Conservation (phyloP, 768 basidiomycete species). For the Leccinum rimulosum region DNA sequence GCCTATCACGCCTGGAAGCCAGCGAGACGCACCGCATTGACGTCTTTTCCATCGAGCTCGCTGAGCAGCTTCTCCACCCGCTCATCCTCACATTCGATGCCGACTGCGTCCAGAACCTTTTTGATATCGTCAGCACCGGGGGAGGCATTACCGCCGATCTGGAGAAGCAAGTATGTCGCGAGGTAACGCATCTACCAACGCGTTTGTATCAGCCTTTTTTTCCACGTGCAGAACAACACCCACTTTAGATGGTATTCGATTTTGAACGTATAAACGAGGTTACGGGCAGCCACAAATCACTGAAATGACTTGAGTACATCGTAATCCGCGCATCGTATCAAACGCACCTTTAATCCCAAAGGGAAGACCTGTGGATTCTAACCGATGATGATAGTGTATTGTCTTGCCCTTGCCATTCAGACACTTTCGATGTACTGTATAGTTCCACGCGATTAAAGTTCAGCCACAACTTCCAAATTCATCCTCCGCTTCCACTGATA, state of each 20-base stretch:
- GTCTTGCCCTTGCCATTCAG: neutral
- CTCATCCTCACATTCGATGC: slow-evolving; percentile 83
- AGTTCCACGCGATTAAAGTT: slow-evolving; percentile 50
- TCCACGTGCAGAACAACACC: slow-evolving; percentile 12
- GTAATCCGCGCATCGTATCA: neutral
- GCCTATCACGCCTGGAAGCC: neutral
- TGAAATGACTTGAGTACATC: slow-evolving; percentile 30
- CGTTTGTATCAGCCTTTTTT: neutral
- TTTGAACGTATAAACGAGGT: slow-evolving; percentile 32
- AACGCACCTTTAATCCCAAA: slow-evolving; percentile 74
- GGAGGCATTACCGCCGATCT: slow-evolving; percentile 85
- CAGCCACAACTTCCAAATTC: slow-evolving; percentile 43
- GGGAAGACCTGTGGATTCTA: slow-evolving; percentile 96
- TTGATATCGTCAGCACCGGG: slow-evolving; percentile 87
- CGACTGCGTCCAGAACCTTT: slow-evolving; percentile 80
- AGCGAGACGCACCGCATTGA: slow-evolving; percentile 62
- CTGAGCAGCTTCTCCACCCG: slow-evolving; percentile 80
- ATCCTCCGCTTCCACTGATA: slow-evolving; percentile 21
- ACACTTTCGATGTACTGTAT: slow-evolving; percentile 46
- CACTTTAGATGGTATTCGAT: slow-evolving; percentile 43
- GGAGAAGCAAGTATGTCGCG: slow-evolving; percentile 97
- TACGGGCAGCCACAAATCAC: slow-evolving; percentile 93
- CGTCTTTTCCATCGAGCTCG: slow-evolving; percentile 88
- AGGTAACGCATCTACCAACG: slow-evolving; percentile 76
- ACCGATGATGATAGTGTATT: slow-evolving; percentile 50